phyloP scores from a whole-genome alignment of 768 basidiomycete genomes.

The Lactarius tabidus region DNA sequence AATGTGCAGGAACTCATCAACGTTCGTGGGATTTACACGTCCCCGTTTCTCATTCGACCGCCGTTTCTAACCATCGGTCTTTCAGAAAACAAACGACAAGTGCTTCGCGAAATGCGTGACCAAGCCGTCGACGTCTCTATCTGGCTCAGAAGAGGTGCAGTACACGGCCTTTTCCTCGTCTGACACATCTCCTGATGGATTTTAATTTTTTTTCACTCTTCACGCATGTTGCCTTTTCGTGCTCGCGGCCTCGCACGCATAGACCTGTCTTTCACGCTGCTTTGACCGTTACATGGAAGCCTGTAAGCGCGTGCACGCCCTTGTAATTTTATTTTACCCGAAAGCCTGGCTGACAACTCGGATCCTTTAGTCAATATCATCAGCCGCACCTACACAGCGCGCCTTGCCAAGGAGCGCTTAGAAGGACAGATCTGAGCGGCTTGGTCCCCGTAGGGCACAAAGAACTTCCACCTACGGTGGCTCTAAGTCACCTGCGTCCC shows the following conservation, averaged over 20 bases:
- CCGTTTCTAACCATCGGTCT: not conserved
- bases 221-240: not conserved
- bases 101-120: constrained; percentile 75
- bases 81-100: constrained; percentile 72
- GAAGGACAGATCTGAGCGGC: constrained; percentile 19
- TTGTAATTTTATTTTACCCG: not conserved
- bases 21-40: constrained; percentile 38
- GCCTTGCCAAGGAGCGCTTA: constrained; percentile 51
- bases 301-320: constrained; percentile 49
- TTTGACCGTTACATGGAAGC: constrained; percentile 83
- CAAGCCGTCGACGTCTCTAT: constrained; percentile 68
- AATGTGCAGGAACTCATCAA: constrained; percentile 82
- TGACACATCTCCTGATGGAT: not conserved
- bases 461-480: not conserved
- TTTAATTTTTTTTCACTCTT: not conserved
- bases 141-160: constrained; percentile 66
- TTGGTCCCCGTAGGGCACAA: not conserved
- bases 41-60: not conserved
- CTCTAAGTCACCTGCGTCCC: not conserved
- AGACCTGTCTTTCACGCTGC: constrained; percentile 76
- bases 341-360: constrained; percentile 3
- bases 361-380: constrained; percentile 66
- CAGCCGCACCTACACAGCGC: constrained; percentile 59
- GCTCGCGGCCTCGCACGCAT: not conserved
- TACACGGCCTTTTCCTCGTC: not conserved